These are phyloP conservation scores for Viola pubescens DNA, from an alignment of 441 rosid species.

Conservation along the genomic window DNA sequence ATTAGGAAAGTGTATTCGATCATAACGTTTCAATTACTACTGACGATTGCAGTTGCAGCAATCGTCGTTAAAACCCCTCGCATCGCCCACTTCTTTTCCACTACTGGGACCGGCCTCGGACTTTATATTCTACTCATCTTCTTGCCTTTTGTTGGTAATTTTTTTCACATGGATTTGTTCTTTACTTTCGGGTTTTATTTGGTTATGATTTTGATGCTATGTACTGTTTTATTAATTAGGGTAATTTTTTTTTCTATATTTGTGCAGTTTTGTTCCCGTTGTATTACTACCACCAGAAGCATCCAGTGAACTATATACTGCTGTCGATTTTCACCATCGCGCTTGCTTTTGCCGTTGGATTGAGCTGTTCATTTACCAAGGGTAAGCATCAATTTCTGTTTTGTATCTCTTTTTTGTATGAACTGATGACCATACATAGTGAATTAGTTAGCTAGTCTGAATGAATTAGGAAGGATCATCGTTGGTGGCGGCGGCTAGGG, in stretches of 20 bases:
- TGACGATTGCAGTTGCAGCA: slow-evolving; percentile 71
- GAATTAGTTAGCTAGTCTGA: no score
- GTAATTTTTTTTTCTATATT: background rate
- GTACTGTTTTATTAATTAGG: background rate
- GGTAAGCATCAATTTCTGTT: slow-evolving; percentile 26
- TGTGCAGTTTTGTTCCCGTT: slow-evolving; percentile 64
- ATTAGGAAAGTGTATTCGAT: slow-evolving; percentile 78
- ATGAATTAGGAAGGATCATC: no score
- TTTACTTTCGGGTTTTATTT: background rate
- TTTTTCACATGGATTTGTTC: background rate
- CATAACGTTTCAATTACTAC: slow-evolving; percentile 55
- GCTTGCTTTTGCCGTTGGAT: slow-evolving; percentile 66
- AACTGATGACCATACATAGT: no score
- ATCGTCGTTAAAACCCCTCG: slow-evolving; percentile 63
- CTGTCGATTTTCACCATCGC: slow-evolving; percentile 66
- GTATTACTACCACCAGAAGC: slow-evolving; percentile 75
- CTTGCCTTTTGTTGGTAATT: slow-evolving; percentile 53
- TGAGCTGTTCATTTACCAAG: slow-evolving; percentile 75
- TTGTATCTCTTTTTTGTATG: no score
- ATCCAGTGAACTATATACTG: slow-evolving; percentile 82
- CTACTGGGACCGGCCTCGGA: slow-evolving; percentile 56
- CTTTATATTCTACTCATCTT: slow-evolving; percentile 70
- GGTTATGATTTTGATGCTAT: background rate
- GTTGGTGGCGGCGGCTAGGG: no score
- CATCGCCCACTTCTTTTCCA: slow-evolving; percentile 54